Evolutionary conservation across 2,329 filamentous ascomycete species (phyloP), one percentile per base, ranked within the genome.

Genomic region (Decorospora gaudefroyi): DNA sequence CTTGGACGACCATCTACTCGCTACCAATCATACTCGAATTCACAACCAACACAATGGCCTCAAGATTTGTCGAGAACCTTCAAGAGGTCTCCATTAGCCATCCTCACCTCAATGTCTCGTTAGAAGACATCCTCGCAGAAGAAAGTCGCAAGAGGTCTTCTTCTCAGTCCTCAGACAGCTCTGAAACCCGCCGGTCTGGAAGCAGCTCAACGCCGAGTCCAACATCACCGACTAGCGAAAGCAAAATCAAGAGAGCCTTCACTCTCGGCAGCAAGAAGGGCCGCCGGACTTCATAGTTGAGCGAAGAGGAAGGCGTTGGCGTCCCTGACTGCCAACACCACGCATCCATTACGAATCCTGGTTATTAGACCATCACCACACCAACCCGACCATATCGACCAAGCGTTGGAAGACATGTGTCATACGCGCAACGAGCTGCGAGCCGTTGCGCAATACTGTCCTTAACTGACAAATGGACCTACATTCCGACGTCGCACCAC

Each of bases 51-150:
- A 55, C 42, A 45, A 69, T 69, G 60, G 55, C 62, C 12, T 71
- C 68, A 18, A 69, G 70, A 35, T 72, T 72, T 35, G 65, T 67
- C 36, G 69, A 72, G 39, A 65, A 69, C 52, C 64, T 72, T 41
- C 64, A 70, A 46, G 61, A 66, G 47, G 64, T 65, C 13, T 62
- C 65, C 12, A 67, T 66, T 49, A 65, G 61, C 15, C 67, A 71
- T 30, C 66, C 67, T 19, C 65, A 68, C 33, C 66, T 69, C 52
- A 72, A 72, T 42, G 67, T 72, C 50, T 69, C 62, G 9, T 56
- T 72, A 13, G 66, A 72, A 23, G 68, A 72, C 49, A 68, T 72
- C 13, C 62, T 72, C 17, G 66, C 66, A 28, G 68, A 72, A 42
- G 68, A 68, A 35, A 50, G 59, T 10, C 67, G 67, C 48, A 67